These are phyloP conservation scores for Xylariomycetidae sp. DNA, from an alignment of 2,329 filamentous ascomycete genomes.

Conservation along the genomic window DNA sequence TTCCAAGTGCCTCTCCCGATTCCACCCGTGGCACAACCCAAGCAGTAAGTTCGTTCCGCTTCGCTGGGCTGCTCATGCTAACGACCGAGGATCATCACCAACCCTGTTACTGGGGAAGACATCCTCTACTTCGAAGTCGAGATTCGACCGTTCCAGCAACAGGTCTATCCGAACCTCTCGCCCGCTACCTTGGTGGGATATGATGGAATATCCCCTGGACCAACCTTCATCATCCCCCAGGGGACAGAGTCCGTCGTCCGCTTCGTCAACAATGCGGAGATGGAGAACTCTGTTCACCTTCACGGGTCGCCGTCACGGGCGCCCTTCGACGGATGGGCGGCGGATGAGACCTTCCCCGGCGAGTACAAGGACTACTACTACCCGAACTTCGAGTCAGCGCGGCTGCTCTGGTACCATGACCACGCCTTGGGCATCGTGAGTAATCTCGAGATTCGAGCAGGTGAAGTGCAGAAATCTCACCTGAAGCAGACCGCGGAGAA, in stretches of 20 bases:
- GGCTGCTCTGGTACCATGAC: constrained; percentile 54
- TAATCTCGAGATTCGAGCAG: too few relatives aligned
- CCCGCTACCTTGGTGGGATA: constrained; percentile 37
- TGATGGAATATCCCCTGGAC: constrained; percentile 48
- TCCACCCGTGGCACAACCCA: constrained; percentile 35
- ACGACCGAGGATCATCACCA: constrained; percentile 24
- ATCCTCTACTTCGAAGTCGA: constrained; percentile 32
- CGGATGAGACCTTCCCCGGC: constrained; percentile 42
- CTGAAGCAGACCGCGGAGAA: constrained; percentile 46
- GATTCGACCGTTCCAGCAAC: constrained; percentile 26
- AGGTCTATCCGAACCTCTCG: constrained; percentile 31
- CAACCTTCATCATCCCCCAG: constrained; percentile 42
- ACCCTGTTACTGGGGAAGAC: constrained; percentile 26
- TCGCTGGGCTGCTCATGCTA: background rate
- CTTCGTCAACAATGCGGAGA: constrained; percentile 42
- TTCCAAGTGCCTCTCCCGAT: constrained; percentile 33
- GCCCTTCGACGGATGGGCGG: constrained; percentile 48
- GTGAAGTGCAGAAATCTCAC: too few relatives aligned
- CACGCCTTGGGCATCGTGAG: constrained; percentile 31
- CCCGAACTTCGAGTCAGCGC: constrained; percentile 46
- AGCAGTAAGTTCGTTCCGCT: constrained; percentile 28
- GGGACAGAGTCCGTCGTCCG: constrained; percentile 48
- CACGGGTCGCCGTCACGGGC: constrained; percentile 47
- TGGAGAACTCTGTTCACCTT: constrained; percentile 43
- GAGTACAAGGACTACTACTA: constrained; percentile 56